Base-by-base conservation (phyloP, 352 stramenopile species). In the Nannochloropsis limnetica region DNA sequence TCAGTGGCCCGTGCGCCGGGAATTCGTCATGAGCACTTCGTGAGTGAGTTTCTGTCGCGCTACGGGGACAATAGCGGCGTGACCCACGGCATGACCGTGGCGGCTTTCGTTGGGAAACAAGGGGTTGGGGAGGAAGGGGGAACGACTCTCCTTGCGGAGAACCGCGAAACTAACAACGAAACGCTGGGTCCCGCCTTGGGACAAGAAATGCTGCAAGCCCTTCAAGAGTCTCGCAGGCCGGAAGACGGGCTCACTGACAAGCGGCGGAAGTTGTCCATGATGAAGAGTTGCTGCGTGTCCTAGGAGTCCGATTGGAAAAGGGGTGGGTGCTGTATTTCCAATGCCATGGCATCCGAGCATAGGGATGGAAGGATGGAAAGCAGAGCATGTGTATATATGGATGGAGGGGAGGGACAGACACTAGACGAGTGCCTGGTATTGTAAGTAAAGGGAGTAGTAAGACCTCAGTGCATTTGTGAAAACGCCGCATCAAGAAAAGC, bases 1-100 rank as follows among this genome's bases (percentile, higher is more conserved):
- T 1, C 23, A 5, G 4, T 27, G 25, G 23, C 79, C 23, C 79
- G 79, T 11, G 4, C 79, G 32, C 79, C 79, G n/a, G 79, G 79
- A 22, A 68, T 82, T 43, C 32, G 45, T 14, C 79, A 82, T 28
- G 79, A 68, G 15, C 79, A 82, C 43, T 82, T 82, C 79, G 9
- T 37, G 17, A 68, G 54, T 22, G 79, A 82, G 43, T 68, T 82
- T 14, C 17, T 32, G 43, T 20, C 37, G 14, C 29, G 79, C 31
- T 82, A 69, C n/a, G 15, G 27, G 9, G 23, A 29, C 8, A 79
- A 27, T 32, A 69, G 27, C 23, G 43, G 20, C 2, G 43, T 20
- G 17, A 2, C 43, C 29, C 17, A 14, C 67, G 67, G 67, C 32
- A 80, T 49, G 37, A 49, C 37, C 2, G 37, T 6, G 37, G 37